A percentile compares a stretch with the other conserved stretches of the same genome.
Conservation (phyloP, 176 grass and related monocot genomes). For the Hsuehochloa calcarea region DNA sequence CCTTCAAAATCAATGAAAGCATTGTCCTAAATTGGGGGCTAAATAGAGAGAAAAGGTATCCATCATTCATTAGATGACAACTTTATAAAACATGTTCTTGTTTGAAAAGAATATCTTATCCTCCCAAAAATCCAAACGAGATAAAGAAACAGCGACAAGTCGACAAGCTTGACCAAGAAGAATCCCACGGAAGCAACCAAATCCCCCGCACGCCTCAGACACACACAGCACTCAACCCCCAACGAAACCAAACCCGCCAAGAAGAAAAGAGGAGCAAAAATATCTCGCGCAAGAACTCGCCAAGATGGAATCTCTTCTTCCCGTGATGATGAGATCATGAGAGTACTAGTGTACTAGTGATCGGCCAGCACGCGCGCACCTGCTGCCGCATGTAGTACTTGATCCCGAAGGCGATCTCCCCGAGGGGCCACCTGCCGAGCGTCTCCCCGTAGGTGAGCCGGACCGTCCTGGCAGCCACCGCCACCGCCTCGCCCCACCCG, state of each 20-base stretch:
- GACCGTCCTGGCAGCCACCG: constrained; percentile 46
- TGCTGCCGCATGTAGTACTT: constrained; percentile 83
- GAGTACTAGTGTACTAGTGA: background rate
- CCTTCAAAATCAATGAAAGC: background rate
- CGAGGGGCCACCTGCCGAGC: constrained; percentile 83
- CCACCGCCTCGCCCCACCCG: constrained; percentile 50
- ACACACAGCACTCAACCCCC: background rate
- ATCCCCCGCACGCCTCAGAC: background rate
- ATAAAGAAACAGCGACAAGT: constrained; percentile 6
- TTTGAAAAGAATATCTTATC: background rate
- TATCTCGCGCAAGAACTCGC: background rate
- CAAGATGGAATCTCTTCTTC: background rate
- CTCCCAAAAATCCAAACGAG: background rate
- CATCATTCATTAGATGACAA: background rate
- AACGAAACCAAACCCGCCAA: background rate
- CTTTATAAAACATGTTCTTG: too few species aligned
- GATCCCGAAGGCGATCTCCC: constrained; percentile 85
- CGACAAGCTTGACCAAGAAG: constrained; percentile 24
- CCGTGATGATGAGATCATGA: background rate
- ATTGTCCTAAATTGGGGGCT: background rate
- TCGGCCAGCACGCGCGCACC: constrained; percentile 30
- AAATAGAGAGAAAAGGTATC: background rate
- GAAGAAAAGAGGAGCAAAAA: background rate
- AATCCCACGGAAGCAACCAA: constrained; percentile 19
- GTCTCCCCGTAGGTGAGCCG: constrained; percentile 68